Percentiles rank a stretch among this genome's conserved stretches.
Conservation (phyloP, 2,329 filamentous ascomycete genomes). For the Celoporthe dispersa region DNA sequence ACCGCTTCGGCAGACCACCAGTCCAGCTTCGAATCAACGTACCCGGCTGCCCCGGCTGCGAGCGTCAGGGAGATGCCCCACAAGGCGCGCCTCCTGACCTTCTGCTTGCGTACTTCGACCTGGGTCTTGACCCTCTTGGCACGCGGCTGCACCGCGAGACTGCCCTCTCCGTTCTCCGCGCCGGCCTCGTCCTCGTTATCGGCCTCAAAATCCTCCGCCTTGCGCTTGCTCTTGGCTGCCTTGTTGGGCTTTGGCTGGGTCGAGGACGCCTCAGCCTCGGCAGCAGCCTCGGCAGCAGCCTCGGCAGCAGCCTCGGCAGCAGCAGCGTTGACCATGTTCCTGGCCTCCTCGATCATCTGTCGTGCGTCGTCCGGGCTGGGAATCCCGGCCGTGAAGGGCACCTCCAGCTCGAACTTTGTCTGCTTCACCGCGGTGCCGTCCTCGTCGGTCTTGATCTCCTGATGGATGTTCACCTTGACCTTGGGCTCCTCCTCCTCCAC, state of each 20-base stretch:
- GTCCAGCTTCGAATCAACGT: constrained; percentile 48
- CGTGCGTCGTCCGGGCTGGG: constrained; percentile 78
- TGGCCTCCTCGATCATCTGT: constrained; percentile 84
- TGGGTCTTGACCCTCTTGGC: constrained; percentile 84
- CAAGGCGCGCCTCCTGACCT: constrained; percentile 82
- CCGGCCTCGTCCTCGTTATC: constrained; percentile 49
- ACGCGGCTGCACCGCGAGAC: constrained; percentile 47
- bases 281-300: constrained; percentile 47
- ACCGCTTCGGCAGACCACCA: neutral
- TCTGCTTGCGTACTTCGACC: constrained; percentile 81
- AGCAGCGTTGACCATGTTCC: constrained; percentile 80
- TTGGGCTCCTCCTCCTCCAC: constrained; percentile 61
- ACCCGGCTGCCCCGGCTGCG: constrained; percentile 93
- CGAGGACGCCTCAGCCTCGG: constrained; percentile 34
- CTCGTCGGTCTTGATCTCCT: constrained; percentile 59
- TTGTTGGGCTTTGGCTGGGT: constrained; percentile 44
- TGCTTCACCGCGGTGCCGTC: constrained; percentile 69
- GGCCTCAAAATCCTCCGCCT: constrained; percentile 72
- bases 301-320: constrained; percentile 44
- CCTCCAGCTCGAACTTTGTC: constrained; percentile 75
- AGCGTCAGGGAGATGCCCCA: constrained; percentile 86
- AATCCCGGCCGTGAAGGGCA: constrained; percentile 70
- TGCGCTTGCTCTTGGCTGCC: constrained; percentile 66
- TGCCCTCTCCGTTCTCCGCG: constrained; percentile 46
- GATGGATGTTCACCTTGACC: constrained; percentile 72